phyloP scores from a whole-genome alignment of 768 basidiomycete species.

The Amanita exitialis region DNA sequence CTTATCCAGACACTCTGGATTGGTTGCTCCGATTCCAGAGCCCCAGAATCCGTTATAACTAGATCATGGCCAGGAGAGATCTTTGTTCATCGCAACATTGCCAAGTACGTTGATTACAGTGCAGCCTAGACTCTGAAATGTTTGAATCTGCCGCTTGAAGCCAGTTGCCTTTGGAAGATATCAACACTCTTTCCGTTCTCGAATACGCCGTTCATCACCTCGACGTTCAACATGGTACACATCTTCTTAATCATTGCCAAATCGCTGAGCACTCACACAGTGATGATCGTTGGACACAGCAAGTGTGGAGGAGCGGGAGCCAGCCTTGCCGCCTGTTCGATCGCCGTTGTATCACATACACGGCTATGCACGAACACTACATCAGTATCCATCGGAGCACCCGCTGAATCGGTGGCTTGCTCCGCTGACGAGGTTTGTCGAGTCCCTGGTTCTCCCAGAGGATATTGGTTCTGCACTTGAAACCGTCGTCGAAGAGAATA shows the following conservation, averaged over 20 bases:
- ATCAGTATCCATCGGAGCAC: slow-evolving; percentile 25
- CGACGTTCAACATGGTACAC: slow-evolving; percentile 70
- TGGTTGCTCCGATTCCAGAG: slow-evolving; percentile 78
- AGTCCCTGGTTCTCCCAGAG: slow-evolving; percentile 30
- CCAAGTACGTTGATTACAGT: slow-evolving; percentile 46
- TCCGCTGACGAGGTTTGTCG: slow-evolving; percentile 50
- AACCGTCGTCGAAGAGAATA: slow-evolving; percentile 49
- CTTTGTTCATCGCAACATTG: slow-evolving; percentile 82
- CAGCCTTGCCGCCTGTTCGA: slow-evolving; percentile 35
- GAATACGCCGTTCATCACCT: slow-evolving; percentile 63
- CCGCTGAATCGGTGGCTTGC: slow-evolving; percentile 64
- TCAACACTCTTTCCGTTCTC: slow-evolving; percentile 61
- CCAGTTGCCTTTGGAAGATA: slow-evolving; percentile 67
- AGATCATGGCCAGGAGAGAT: slow-evolving; percentile 67
- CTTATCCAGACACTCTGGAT: slow-evolving; percentile 58
- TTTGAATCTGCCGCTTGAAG: slow-evolving; percentile 21
- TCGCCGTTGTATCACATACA: slow-evolving; percentile 19
- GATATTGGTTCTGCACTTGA: slow-evolving; percentile 28
- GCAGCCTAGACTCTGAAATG: neutral
- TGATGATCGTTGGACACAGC: slow-evolving; percentile 77
- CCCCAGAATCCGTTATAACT: slow-evolving; percentile 70
- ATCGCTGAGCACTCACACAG: slow-evolving; percentile 25
- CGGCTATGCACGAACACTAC: slow-evolving; percentile 22
- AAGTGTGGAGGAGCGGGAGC: slow-evolving; percentile 71
- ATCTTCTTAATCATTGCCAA: slow-evolving; percentile 14